A percentile compares a stretch with the other conserved stretches of the same genome.
Evolutionary conservation across 148 eudicot genomes (phyloP).

Genomic region (Vaccinium corymbosum): DNA sequence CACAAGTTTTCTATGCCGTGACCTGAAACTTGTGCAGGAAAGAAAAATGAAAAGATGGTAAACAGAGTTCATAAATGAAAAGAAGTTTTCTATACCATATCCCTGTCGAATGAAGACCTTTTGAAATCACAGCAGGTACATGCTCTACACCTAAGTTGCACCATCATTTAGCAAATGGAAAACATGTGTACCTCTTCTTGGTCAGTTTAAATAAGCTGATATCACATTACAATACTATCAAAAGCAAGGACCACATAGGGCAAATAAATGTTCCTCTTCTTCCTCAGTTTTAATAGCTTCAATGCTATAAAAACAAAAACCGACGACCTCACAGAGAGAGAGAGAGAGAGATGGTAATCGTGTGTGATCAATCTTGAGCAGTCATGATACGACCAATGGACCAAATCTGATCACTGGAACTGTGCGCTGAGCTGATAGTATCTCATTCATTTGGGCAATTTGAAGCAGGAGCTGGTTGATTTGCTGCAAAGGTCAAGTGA

Average conservation of each 20-base stretch:
- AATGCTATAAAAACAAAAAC: neutral
- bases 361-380: neutral
- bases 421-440: constrained; percentile 43
- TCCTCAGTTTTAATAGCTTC: neutral
- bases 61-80: too few species aligned
- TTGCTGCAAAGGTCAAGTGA: constrained; percentile 36
- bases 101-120: too few species aligned
- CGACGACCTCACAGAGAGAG: neutral
- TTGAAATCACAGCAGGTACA: too few species aligned
- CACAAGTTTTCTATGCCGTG: neutral
- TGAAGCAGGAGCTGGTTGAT: constrained; percentile 62
- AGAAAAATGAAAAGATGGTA: neutral
- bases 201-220: neutral
- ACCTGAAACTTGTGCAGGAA: neutral
- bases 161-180: neutral
- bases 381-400: constrained; percentile 1
- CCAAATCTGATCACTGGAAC: constrained; percentile 53
- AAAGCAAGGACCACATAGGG: neutral
- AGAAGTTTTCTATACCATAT: too few species aligned
- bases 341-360: neutral
- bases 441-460: constrained; percentile 64
- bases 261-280: neutral
- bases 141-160: neutral
- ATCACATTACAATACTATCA: neutral
- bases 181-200: too few species aligned